phyloP scores from a whole-genome alignment of 73 alveolate species.

The Diophrys sp. region DNA sequence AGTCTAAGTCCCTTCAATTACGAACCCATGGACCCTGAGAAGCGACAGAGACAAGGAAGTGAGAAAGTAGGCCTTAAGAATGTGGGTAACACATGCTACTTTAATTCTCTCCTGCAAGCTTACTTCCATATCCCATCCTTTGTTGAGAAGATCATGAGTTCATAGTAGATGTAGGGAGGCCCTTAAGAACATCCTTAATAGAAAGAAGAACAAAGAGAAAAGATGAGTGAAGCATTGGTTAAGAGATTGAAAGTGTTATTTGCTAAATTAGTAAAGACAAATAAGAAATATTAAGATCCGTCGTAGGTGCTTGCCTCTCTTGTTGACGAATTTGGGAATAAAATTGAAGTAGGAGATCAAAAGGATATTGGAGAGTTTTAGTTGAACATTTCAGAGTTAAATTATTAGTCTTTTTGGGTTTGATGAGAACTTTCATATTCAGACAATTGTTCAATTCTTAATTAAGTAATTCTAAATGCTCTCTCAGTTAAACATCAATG shows the following conservation, averaged over 20 bases:
- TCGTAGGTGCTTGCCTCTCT: conserved; percentile 58
- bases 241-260: conserved; percentile 46
- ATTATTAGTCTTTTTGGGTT: no score
- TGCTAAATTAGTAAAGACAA: conserved; percentile 58
- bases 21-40: conserved; percentile 63
- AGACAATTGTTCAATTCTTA: no score
- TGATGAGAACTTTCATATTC: no score
- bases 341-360: conserved; percentile 72
- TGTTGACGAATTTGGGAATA: conserved; percentile 73
- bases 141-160: conserved; percentile 54
- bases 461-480: no score
- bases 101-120: conserved; percentile 74
- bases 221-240: neutral
- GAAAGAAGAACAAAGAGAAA: conserved; percentile 7
- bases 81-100: conserved; percentile 90
- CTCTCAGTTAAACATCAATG: no score
- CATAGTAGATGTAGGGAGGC: conserved; percentile 27
- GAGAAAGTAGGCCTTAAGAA: conserved; percentile 78
- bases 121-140: conserved; percentile 71
- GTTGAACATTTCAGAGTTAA: conserved; percentile 60
- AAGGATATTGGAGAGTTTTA: conserved; percentile 88
- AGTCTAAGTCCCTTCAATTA: neutral
- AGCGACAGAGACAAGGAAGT: conserved; percentile 49
- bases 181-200: neutral
- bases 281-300: conserved; percentile 75